These are phyloP conservation scores for Parascedosporium putredinis DNA, from an alignment of 2,329 filamentous ascomycete species.

Conservation along the genomic window DNA sequence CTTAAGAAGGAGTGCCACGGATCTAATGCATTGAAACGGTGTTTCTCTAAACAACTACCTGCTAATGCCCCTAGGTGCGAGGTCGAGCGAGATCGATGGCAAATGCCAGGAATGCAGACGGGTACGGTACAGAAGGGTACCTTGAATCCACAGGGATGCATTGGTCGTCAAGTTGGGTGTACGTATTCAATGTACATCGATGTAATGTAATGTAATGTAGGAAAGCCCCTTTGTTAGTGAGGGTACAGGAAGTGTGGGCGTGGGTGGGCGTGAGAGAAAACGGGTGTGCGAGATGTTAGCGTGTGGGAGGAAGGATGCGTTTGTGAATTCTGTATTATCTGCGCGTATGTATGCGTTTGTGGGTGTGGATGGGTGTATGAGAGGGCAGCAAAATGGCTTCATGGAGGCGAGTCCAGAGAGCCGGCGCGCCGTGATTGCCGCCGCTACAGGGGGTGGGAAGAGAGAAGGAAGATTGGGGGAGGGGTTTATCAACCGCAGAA, in stretches of 20 bases:
- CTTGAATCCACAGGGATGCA: slow-evolving; percentile 3
- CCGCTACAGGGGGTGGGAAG: neutral
- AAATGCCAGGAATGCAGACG: slow-evolving; percentile 2
- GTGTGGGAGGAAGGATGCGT: neutral
- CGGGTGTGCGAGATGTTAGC: neutral
- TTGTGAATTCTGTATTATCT: too few relatives aligned
- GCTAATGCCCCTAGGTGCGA: neutral
- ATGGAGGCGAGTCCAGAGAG: slow-evolving; percentile 1
- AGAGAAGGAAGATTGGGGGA: too few relatives aligned
- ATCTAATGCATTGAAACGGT: slow-evolving; percentile 6
- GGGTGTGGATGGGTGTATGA: neutral
- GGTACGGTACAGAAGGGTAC: slow-evolving; percentile 7
- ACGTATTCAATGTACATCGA: neutral
- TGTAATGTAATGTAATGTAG: slow-evolving; percentile 4
- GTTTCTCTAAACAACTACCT: slow-evolving; percentile 3
- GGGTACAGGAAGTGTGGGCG: slow-evolving; percentile 1
- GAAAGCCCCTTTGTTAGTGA: neutral
- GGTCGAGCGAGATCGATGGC: neutral
- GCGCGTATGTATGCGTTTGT: slow-evolving; percentile 3
- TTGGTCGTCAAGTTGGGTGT: slow-evolving; percentile 1
- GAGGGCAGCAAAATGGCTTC: neutral
- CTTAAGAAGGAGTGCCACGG: neutral
- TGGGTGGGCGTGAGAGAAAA: neutral
- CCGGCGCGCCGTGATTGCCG: slow-evolving; percentile 4
- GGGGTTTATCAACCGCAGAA: too few relatives aligned